Evolutionary conservation across 2,329 filamentous ascomycete species (phyloP), one percentile per base, ranked within the genome.

Genomic region (Fusarium beomiforme): DNA sequence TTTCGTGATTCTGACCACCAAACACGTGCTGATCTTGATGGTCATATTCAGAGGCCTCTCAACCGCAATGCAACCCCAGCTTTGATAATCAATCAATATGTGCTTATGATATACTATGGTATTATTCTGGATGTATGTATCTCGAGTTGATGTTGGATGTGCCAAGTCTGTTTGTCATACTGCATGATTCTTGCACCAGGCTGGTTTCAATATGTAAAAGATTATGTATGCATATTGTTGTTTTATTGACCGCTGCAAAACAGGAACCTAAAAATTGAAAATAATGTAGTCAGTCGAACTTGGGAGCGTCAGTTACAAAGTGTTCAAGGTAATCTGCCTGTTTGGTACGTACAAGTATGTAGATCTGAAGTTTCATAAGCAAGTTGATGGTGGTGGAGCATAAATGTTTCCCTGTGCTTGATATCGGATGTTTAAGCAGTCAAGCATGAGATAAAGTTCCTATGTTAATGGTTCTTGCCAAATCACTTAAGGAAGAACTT

Each of bases 21-120:
- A 50, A 50, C 58, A 69, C 55, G 69, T 74, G 71, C 71, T 64
- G 50, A 70, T 70, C 50, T 39, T 33, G 16, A 24, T n/a, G 55
- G 39, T 26, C 67, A 68, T 51, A 12, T 34, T 36, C 29, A 58
- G 42, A 29, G 54, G 51, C 49, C 16, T 54, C 16, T 50, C 6
- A 44, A 26, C 21, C 31, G 17, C 39, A 60, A 36, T 29, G 44
- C 31, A 49, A 60, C 33, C 23, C 36, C 23, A n/a, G n/a, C 33
- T 14, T n/a, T 44, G 21, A 33, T 34, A 24, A 34, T 44, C 26
- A 42, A 23, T 55, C 39, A n/a, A 29, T 33, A 53, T 47, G 44
- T 42, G 46, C 13, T 26, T 44, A 43, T 33, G n/a, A 19, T 46
- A 23, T 46, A n/a, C n/a, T n/a, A n/a, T n/a, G n/a, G n/a, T n/a